Percentiles rank a stretch among this genome's conserved stretches.
Conservation (phyloP, 1,139 yeast genomes). For the Sugiyamaella novakii region DNA sequence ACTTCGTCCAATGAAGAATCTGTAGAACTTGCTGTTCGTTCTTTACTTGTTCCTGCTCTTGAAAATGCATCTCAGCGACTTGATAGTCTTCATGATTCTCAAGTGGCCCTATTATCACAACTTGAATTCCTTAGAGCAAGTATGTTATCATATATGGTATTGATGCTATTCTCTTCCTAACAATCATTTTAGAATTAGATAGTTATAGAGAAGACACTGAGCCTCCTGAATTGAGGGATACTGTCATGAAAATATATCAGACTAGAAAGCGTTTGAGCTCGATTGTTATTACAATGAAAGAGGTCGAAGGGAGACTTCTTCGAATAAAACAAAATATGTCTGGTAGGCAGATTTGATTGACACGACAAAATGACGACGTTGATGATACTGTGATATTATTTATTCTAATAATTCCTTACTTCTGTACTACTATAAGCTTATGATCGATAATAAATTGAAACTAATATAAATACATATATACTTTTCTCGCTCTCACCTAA, state of each 20-base stretch:
- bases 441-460: too few species aligned
- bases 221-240: constrained; percentile 30
- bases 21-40: constrained; percentile 29
- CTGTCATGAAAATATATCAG: constrained; percentile 28
- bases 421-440: too few species aligned
- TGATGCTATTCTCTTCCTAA: background rate
- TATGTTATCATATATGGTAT: constrained; percentile 20
- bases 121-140: constrained; percentile 32
- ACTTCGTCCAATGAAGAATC: constrained; percentile 23
- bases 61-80: constrained; percentile 36
- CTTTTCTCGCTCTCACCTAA: too few species aligned
- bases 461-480: too few species aligned
- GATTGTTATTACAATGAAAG: constrained; percentile 27
- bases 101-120: constrained; percentile 33
- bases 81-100: constrained; percentile 36
- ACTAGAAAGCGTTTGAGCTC: constrained; percentile 30
- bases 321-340: constrained; percentile 24
- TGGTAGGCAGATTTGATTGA: background rate
- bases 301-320: constrained; percentile 29
- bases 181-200: constrained; percentile 28
- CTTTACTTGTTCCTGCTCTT: constrained; percentile 34
- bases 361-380: too few species aligned
- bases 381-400: background rate
- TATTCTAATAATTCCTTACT: background rate
- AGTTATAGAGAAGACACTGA: constrained; percentile 27